Base-by-base conservation (phyloP, 805 yeast genomes). In the Kodamaea leandrae region DNA sequence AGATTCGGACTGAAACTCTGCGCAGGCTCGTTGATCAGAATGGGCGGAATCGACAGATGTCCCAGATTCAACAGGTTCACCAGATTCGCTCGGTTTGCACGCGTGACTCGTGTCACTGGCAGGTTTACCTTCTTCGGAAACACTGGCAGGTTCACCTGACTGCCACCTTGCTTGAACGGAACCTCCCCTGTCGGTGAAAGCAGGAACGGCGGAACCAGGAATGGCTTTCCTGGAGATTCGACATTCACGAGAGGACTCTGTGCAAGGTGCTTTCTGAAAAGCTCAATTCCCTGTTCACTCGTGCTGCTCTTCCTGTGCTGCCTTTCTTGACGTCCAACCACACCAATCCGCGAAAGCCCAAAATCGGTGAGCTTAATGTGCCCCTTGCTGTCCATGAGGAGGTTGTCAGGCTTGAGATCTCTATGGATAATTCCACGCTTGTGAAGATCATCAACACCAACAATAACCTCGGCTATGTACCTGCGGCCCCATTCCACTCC, bases 311-410 rank as follows among this genome's bases (percentile, higher is more conserved):
- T 68, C 12, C 76, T 49, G 29, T 68, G 70, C 17, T 55, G 52
- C 10, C 44, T 10, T 18, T 41, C 53, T 55, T 89, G 96, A 61
- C 97, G 79, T 28, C 88, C 83, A 26, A 88, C 77, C 32, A 90
- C 76, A 21, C 97, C 97, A 72, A 89, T 81, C 57, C 95, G 72
- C 6, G 96, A 86, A 32, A 93, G 72, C 1, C 99, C 99, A 68
- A 93, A 93, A 64, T 93, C 99, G 1, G 97, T 90, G 46, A 95
- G 66, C 61, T 93, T 93, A 46, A 93, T 61, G 64, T 93, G 99
- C 0, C 99, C 99, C 25, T 70, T 68, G 40, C 78, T 70, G 58
- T 90, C 98, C 49, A 93, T 89, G 48, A 93, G 69, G 25, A 93
- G 61, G 53, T 93, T 93, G 57, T 93, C 99, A 0, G 99, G 99